These are phyloP conservation scores for Epichloe brachyelytri DNA, from an alignment of 2,329 filamentous ascomycete genomes.

Conservation along the genomic window DNA sequence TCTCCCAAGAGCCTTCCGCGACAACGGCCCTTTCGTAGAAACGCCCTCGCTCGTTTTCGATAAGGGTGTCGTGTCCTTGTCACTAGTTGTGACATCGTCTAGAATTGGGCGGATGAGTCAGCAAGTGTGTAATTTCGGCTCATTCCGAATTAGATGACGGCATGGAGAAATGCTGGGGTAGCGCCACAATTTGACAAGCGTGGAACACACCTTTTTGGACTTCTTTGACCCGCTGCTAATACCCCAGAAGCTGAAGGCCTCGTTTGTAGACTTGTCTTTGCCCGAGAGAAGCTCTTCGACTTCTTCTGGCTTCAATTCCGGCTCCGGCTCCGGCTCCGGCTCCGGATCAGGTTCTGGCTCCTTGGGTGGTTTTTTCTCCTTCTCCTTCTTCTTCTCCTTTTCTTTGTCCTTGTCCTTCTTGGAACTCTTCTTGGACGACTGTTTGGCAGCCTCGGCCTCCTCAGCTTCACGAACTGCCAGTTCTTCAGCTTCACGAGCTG, in stretches of 20 bases:
- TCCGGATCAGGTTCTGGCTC: conserved; percentile 1
- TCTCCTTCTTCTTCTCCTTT: conserved; percentile 13
- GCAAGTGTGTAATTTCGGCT: conserved; percentile 31
- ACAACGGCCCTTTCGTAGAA: conserved; percentile 26
- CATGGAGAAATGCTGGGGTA: conserved; percentile 7
- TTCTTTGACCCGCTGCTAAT: conserved; percentile 29
- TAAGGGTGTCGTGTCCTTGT: conserved; percentile 28
- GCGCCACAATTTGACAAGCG: conserved; percentile 6
- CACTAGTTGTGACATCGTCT: conserved; percentile 27
- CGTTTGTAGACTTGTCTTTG: conserved; percentile 19
- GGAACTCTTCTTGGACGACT: conserved; percentile 27
- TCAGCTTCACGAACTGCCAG: conserved; percentile 26
- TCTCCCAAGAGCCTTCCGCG: conserved; percentile 37
- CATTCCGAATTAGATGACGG: conserved; percentile 10
- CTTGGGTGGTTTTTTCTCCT: conserved; percentile 9
- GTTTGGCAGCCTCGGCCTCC: conserved; percentile 21
- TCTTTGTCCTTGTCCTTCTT: conserved; percentile 15
- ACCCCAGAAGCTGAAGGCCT: conserved; percentile 47
- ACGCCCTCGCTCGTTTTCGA: conserved; percentile 21
- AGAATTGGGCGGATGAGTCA: conserved; percentile 35
- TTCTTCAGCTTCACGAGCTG: conserved; percentile 13
- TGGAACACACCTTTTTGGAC: conserved; percentile 23
- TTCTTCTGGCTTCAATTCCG: conserved; percentile 27
- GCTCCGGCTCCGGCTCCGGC: conserved; percentile 10
- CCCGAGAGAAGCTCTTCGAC: conserved; percentile 29